These are phyloP conservation scores for Apiotrichum laibachii DNA, from an alignment of 1,284 basidiomycete genomes.

Conservation along the genomic window DNA sequence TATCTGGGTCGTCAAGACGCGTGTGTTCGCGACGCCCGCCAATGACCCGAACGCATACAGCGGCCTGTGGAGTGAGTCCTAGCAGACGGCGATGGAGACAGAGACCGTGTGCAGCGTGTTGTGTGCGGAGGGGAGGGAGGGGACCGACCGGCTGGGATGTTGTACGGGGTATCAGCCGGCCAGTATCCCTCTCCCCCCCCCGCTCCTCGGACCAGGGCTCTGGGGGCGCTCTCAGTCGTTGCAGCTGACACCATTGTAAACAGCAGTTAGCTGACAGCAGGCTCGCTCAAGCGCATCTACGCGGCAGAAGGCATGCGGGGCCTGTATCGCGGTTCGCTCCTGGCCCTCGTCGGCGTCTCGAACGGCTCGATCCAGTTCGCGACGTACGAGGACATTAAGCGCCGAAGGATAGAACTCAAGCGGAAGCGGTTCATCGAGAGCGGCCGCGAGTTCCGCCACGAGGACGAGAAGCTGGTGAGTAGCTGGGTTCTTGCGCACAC, in stretches of 20 bases:
- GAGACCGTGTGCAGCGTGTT: neutral
- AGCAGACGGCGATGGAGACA: neutral
- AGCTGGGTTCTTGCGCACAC: constrained; percentile 7
- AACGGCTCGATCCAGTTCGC: constrained; percentile 97
- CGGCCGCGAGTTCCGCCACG: constrained; percentile 65
- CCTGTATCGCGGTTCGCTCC: constrained; percentile 79
- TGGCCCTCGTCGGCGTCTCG: constrained; percentile 89
- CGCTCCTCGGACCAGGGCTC: too few relatives aligned
- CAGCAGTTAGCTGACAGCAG: constrained; percentile 3
- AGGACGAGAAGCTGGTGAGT: constrained; percentile 79
- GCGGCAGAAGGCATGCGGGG: constrained; percentile 73
- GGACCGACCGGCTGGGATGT: too few relatives aligned
- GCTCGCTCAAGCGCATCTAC: constrained; percentile 54
- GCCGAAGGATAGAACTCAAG: constrained; percentile 77
- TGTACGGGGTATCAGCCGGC: too few relatives aligned
- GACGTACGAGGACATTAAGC: constrained; percentile 93
- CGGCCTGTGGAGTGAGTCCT: constrained; percentile 68
- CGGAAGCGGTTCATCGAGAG: constrained; percentile 59
- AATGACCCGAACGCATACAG: constrained; percentile 68
- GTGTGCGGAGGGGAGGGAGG: too few relatives aligned
- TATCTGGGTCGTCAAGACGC: constrained; percentile 96
- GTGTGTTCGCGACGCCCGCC: constrained; percentile 84
- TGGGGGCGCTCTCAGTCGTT: too few relatives aligned
- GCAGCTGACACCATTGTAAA: neutral
- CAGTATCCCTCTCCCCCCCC: too few relatives aligned